Conservation (phyloP, 2,329 filamentous ascomycete genomes). For the Massarina eburnea region DNA sequence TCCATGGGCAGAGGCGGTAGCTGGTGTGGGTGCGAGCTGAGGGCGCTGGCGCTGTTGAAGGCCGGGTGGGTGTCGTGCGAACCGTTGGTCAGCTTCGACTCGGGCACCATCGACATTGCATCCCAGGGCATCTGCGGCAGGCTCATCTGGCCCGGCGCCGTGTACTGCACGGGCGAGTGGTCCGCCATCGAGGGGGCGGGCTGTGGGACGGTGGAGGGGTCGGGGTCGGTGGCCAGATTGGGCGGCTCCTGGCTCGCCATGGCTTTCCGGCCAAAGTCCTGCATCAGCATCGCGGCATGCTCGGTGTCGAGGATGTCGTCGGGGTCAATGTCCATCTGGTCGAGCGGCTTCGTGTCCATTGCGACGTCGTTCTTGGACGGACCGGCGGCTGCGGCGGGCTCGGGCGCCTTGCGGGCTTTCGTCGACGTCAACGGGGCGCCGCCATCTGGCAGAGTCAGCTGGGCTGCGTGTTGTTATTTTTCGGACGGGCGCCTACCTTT, state of each 20-base stretch:
- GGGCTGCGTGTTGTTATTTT: not conserved
- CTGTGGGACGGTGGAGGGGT: slow-evolving; percentile 71
- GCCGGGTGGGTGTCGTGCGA: slow-evolving; percentile 65
- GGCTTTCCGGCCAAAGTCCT: slow-evolving; percentile 95
- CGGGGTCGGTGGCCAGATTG: slow-evolving; percentile 55
- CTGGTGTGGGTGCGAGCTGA: slow-evolving; percentile 62
- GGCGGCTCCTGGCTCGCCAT: slow-evolving; percentile 67
- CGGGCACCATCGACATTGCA: slow-evolving; percentile 77
- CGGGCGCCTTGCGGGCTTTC: slow-evolving; percentile 77
- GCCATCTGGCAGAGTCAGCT: slow-evolving; percentile 69
- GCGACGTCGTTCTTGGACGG: slow-evolving; percentile 77
- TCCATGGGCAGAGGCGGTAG: slow-evolving; percentile 67
- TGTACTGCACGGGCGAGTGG: slow-evolving; percentile 69
- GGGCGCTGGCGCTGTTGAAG: slow-evolving; percentile 60
- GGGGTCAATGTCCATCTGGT: slow-evolving; percentile 88
- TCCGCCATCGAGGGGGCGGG: slow-evolving; percentile 74
- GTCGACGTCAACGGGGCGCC: slow-evolving; percentile 92
- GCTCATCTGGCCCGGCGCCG: slow-evolving; percentile 70
- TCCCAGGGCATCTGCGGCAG: slow-evolving; percentile 91
- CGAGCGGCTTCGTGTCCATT: slow-evolving; percentile 81
- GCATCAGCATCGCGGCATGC: slow-evolving; percentile 97
- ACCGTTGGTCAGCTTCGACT: slow-evolving; percentile 74
- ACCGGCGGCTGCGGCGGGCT: slow-evolving; percentile 56
- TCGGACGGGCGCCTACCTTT: not conserved
- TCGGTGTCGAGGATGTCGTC: slow-evolving; percentile 95